Conservation (phyloP, 495 filamentous ascomycete species). For the Daldinia vernicosa region DNA sequence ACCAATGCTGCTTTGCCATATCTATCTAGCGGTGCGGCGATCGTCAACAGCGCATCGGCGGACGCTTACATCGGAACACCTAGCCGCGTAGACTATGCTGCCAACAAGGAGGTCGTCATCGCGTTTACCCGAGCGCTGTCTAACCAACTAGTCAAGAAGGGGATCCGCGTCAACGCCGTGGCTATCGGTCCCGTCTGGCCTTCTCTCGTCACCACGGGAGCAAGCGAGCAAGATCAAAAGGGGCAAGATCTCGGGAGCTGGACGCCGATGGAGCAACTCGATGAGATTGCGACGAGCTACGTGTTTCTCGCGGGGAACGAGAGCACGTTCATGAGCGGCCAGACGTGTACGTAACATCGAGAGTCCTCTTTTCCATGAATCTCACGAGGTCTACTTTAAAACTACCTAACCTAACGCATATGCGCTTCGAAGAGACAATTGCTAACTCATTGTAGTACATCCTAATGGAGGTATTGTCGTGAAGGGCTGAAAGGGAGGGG, state of each 20-base stretch:
- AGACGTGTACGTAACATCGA: constrained; percentile 45
- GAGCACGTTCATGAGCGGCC: constrained; percentile 64
- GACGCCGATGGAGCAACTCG: constrained; percentile 59
- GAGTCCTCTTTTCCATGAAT: not conserved
- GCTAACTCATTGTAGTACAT: constrained; percentile 47
- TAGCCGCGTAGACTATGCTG: constrained; percentile 66
- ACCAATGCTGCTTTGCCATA: constrained; percentile 67
- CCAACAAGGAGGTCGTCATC: constrained; percentile 68
- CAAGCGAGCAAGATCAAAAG: constrained; percentile 57
- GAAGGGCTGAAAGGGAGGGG: not conserved
- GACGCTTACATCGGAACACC: constrained; percentile 63
- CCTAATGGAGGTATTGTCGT: constrained; percentile 16
- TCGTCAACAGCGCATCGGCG: constrained; percentile 69
- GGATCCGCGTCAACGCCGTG: constrained; percentile 69
- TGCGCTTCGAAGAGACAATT: not conserved
- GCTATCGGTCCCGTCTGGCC: constrained; percentile 69
- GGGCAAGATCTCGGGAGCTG: constrained; percentile 63
- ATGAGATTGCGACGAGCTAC: constrained; percentile 69
- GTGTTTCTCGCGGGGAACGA: constrained; percentile 68
- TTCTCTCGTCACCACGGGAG: constrained; percentile 62
- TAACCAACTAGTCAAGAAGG: constrained; percentile 61
- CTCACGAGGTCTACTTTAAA: not conserved
- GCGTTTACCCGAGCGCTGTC: constrained; percentile 67
- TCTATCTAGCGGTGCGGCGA: constrained; percentile 64
- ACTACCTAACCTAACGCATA: not conserved